These are phyloP conservation scores for Xerophyta viscosa DNA, from an alignment of 106 monocot species.

Conservation along the genomic window DNA sequence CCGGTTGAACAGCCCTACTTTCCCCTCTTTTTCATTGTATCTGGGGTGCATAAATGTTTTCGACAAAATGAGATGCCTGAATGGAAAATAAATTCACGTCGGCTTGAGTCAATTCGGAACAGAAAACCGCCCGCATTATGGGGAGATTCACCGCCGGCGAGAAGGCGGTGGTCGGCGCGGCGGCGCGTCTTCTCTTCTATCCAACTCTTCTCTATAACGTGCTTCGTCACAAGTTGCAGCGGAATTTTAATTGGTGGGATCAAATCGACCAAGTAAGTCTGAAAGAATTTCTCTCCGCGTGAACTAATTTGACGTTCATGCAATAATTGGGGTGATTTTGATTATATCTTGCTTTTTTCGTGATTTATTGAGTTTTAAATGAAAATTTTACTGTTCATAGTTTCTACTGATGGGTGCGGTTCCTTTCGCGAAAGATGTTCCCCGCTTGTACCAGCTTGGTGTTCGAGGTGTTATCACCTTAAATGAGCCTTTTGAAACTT, in stretches of 20 bases:
- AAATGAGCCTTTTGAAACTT: slow-evolving; percentile 11
- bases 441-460: slow-evolving; percentile 6
- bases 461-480: slow-evolving; percentile 13
- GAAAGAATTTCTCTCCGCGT: neutral
- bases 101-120: no score
- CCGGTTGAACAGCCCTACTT: no score
- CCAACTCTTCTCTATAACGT: slow-evolving; percentile 8
- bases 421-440: slow-evolving; percentile 11
- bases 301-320: neutral
- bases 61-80: no score
- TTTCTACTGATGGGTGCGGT: slow-evolving; percentile 13
- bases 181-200: slow-evolving; percentile 3
- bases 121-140: no score
- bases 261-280: slow-evolving; percentile 3
- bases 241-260: slow-evolving; percentile 6
- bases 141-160: neutral
- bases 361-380: neutral
- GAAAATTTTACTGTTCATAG: no score
- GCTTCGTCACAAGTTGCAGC: neutral
- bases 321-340: neutral
- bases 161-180: slow-evolving; percentile 3
- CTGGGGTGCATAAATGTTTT: no score
- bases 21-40: no score
- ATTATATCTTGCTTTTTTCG: neutral
- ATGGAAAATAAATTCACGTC: no score